Evolutionary conservation across 352 stramenopile genomes (phyloP), one percentile per base, ranked within the genome.

Genomic region (Globisporangium parvum): DNA sequence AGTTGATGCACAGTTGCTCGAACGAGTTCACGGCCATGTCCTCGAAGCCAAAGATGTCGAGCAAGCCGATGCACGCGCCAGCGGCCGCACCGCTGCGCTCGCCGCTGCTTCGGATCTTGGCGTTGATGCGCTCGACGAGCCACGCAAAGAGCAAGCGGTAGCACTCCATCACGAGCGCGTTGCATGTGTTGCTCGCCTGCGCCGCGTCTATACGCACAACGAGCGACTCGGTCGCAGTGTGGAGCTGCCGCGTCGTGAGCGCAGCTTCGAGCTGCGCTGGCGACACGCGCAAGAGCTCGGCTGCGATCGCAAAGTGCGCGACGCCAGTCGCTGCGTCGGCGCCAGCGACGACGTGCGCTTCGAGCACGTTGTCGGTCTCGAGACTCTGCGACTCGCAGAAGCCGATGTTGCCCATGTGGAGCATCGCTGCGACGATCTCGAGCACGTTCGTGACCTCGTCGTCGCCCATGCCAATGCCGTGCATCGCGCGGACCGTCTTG

Each of bases 91-190:
- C 21, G 14, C 17, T 47, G 6, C 9, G 31, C 18, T 9, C 41
- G 4, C 18, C 2, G 18, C 69, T 63, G 20, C 55, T 53, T 24
- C 69, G 70, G n/a, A 96, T 93, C 62, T 87, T 85, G 50, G 77
- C 70, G 70, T 98, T 98, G 57, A 98, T 85, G 12, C 77, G 75
- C 8, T 73, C 71, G 35, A 99, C 95, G 45, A 99, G 81, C 93
- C 93, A 99, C 42, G 96, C 79, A 59, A 98, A 98, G 5, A 97
- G 66, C 49, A 92, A 65, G 11, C 87, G 75, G 65, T 98, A 98
- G 50, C 93, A 81, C 65, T 93, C 88, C 84, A 98, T 98, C 12
- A 87, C 79, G 11, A 98, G 71, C 23, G 88, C 91, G 55, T 97
- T 87, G 23, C 91, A 75, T 11, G 81, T 91, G 61, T 96, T 77